Conservation (phyloP, 371 early-diverging fungal species). For the Zychaea mexicana region DNA sequence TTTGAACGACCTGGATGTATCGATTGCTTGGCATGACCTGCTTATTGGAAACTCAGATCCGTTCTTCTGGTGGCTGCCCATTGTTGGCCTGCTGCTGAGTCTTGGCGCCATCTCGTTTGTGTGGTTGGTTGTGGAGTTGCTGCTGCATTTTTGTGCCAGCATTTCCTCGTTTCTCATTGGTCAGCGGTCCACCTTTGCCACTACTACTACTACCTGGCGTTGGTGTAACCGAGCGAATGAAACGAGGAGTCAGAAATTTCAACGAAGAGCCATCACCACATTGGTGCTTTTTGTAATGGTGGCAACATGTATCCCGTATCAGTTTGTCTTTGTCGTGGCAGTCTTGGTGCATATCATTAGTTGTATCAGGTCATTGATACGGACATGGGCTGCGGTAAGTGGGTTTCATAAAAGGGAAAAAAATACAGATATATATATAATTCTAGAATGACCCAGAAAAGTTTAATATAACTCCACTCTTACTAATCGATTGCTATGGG, state of each 20-base stretch:
- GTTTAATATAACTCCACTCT: too few species aligned
- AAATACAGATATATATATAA: background rate
- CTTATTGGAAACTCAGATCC: slow-evolving; percentile 59
- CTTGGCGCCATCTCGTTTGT: slow-evolving; percentile 54
- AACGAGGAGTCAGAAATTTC: slow-evolving; percentile 41
- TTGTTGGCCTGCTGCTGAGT: slow-evolving; percentile 51
- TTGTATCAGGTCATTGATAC: slow-evolving; percentile 57
- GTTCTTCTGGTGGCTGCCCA: slow-evolving; percentile 68
- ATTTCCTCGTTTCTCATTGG: slow-evolving; percentile 9
- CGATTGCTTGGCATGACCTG: slow-evolving; percentile 42
- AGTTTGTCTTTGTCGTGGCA: slow-evolving; percentile 80
- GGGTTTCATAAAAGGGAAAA: too few species aligned
- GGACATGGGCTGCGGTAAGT: slow-evolving; percentile 45
- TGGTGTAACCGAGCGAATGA: slow-evolving; percentile 23
- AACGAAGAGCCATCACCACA: slow-evolving; percentile 59
- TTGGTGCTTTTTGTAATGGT: slow-evolving; percentile 65
- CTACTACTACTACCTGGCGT: slow-evolving; percentile 11
- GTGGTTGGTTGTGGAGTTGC: slow-evolving; percentile 43
- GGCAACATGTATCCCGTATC: slow-evolving; percentile 78
- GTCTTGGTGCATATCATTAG: slow-evolving; percentile 75
- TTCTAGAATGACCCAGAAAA: background rate
- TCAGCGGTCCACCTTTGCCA: background rate
- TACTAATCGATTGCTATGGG: too few species aligned
- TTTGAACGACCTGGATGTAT: slow-evolving; percentile 16
- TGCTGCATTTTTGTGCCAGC: slow-evolving; percentile 18